Percentiles rank a stretch among this genome's conserved stretches.
phyloP scores from a whole-genome alignment of 1,284 basidiomycete genomes.

The Boletus semigastroideus region DNA sequence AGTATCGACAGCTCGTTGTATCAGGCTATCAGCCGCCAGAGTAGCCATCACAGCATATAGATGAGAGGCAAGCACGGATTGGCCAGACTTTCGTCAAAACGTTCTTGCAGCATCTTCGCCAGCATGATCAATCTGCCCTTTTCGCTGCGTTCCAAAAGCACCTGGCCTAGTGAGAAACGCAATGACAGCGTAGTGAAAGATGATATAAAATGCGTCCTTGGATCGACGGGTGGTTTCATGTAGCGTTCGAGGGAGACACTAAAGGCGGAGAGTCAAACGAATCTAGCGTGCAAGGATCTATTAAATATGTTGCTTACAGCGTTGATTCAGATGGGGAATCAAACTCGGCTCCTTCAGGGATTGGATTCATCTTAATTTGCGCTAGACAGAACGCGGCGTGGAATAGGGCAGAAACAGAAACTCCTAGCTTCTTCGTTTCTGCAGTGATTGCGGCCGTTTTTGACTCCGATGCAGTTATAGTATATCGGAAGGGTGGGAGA shows the following conservation, averaged over 20 bases:
- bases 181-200: conserved; percentile 9
- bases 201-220: conserved; percentile 21
- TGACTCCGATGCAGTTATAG: conserved; percentile 1
- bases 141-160: conserved; percentile 12
- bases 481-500: conserved; percentile 9
- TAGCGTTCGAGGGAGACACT: conserved; percentile 24
- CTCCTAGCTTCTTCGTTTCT: conserved; percentile 13
- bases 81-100: conserved; percentile 12
- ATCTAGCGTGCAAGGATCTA: no score
- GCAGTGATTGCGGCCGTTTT: conserved; percentile 17
- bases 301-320: conserved; percentile 10
- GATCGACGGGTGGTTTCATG: conserved; percentile 18
- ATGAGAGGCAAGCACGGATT: conserved; percentile 3
- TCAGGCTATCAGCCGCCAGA: neutral
- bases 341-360: conserved; percentile 11
- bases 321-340: conserved; percentile 14
- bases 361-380: conserved; percentile 22
- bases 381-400: conserved; percentile 21
- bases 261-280: neutral
- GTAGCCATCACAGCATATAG: neutral
- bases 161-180: conserved; percentile 17
- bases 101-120: conserved; percentile 14
- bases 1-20: no score
- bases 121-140: conserved; percentile 14
- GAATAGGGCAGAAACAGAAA: conserved; percentile 18